A percentile compares a stretch with the other conserved stretches of the same genome.
These are phyloP conservation scores for Avena atlantica DNA, from an alignment of 176 grass and related monocot species.

Conservation along the genomic window DNA sequence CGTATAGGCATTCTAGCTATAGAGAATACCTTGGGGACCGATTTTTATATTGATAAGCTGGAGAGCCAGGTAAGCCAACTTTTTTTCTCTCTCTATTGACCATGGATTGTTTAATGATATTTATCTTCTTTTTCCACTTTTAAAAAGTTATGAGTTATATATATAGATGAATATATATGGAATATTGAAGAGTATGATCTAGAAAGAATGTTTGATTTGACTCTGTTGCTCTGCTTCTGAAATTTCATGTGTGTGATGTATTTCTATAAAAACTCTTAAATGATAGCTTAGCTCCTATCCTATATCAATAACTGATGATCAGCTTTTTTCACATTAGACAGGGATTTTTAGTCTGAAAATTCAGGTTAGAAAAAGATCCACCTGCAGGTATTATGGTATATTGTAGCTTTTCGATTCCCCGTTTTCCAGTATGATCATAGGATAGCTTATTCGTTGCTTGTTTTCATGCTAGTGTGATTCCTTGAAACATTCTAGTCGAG, in stretches of 20 bases:
- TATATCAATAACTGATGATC: slow-evolving; percentile 31
- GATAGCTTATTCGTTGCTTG: background rate
- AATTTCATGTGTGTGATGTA: no score
- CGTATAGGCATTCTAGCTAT: slow-evolving; percentile 63
- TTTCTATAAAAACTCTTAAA: background rate
- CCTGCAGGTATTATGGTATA: slow-evolving; percentile 11
- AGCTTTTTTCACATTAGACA: slow-evolving; percentile 37
- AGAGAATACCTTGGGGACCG: no score
- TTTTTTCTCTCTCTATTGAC: background rate
- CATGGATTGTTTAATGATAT: background rate
- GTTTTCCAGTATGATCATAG: slow-evolving; percentile 39
- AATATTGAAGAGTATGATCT: background rate
- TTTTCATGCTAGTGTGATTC: slow-evolving; percentile 26
- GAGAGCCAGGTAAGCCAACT: slow-evolving; percentile 58
- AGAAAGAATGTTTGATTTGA: background rate
- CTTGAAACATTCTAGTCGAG: slow-evolving; percentile 37
- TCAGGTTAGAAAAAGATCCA: slow-evolving; percentile 35
- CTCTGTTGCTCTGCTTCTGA: no score
- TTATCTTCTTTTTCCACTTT: background rate
- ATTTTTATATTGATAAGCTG: slow-evolving; percentile 38
- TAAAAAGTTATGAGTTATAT: background rate
- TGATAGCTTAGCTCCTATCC: slow-evolving; percentile 26
- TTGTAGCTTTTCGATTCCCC: slow-evolving; percentile 36
- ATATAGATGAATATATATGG: background rate
- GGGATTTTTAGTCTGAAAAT: slow-evolving; percentile 41